phyloP scores from a whole-genome alignment of 306 rosid genomes.

The Bauhinia variegata region DNA sequence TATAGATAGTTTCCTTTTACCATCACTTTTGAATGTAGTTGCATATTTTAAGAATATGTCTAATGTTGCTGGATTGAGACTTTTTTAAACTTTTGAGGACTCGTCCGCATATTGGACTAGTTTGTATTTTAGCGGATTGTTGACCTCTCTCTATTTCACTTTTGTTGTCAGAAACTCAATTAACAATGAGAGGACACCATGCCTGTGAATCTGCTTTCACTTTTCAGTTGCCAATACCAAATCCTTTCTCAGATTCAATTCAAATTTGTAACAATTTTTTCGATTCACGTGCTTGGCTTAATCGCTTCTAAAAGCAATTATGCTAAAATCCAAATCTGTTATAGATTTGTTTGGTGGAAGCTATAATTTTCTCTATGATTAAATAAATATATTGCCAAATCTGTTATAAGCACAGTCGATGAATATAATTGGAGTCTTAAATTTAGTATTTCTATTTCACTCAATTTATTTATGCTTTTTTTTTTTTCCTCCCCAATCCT shows the following conservation, averaged over 20 bases:
- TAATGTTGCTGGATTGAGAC: too few relatives aligned
- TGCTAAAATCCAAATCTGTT: background rate
- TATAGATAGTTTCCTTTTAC: too few relatives aligned
- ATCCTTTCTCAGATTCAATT: background rate
- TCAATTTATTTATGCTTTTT: background rate
- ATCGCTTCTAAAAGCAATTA: background rate
- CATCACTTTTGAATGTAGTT: too few relatives aligned
- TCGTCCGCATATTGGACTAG: too few relatives aligned
- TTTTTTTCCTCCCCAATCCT: too few relatives aligned
- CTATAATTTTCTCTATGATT: too few relatives aligned
- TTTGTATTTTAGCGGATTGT: background rate
- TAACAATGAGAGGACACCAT: constrained; percentile 33
- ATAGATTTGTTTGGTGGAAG: too few relatives aligned
- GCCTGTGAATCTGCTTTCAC: constrained; percentile 26
- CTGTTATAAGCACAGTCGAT: background rate
- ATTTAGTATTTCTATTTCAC: background rate
- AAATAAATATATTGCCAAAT: too few relatives aligned
- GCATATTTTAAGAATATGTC: too few relatives aligned
- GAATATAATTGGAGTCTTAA: background rate
- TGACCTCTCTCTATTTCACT: background rate
- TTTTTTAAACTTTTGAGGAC: too few relatives aligned
- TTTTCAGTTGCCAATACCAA: constrained; percentile 31
- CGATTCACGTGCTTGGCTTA: constrained; percentile 8
- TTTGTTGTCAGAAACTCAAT: constrained; percentile 40
- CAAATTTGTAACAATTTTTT: background rate